Conservation (phyloP, 352 stramenopile species). For the Phytophthora megakarya region DNA sequence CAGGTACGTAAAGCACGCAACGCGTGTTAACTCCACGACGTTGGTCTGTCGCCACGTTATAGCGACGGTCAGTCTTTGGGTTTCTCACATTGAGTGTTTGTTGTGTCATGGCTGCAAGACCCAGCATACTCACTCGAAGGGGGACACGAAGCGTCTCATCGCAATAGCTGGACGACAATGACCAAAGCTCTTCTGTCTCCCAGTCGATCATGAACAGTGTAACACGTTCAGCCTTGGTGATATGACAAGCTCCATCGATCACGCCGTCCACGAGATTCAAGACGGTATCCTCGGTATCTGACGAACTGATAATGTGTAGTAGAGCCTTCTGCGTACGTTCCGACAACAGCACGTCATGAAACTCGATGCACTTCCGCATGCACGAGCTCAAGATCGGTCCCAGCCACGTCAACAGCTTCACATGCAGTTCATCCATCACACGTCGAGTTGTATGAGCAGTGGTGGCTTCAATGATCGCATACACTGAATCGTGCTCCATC, state of each 20-base stretch:
- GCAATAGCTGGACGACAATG: conserved; percentile 75
- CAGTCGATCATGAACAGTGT: conserved; percentile 87
- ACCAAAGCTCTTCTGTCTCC: conserved; percentile 84
- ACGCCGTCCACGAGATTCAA: conserved; percentile 86
- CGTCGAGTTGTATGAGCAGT: conserved; percentile 42
- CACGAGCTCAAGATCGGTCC: conserved; percentile 81
- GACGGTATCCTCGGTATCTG: conserved; percentile 82
- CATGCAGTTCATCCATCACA: conserved; percentile 66
- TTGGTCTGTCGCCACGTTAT: conserved; percentile 60
- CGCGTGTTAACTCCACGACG: conserved; percentile 63
- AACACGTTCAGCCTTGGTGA: conserved; percentile 78
- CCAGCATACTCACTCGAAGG: conserved; percentile 63
- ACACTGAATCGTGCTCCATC: conserved; percentile 75
- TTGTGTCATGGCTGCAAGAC: conserved; percentile 58
- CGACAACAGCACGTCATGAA: conserved; percentile 80
- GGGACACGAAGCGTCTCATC: conserved; percentile 71
- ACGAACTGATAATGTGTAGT: conserved; percentile 86
- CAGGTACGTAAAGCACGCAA: conserved; percentile 85
- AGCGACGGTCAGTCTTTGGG: conserved; percentile 58
- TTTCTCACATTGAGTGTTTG: conserved; percentile 79
- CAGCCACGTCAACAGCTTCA: conserved; percentile 80
- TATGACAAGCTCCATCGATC: conserved; percentile 79
- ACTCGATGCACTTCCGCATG: conserved; percentile 89
- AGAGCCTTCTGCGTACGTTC: conserved; percentile 86
- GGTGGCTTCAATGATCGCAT: conserved; percentile 76